Evolutionary conservation across 1,139 yeast species (phyloP).

Genomic region (Yamadazyma triangularis): DNA sequence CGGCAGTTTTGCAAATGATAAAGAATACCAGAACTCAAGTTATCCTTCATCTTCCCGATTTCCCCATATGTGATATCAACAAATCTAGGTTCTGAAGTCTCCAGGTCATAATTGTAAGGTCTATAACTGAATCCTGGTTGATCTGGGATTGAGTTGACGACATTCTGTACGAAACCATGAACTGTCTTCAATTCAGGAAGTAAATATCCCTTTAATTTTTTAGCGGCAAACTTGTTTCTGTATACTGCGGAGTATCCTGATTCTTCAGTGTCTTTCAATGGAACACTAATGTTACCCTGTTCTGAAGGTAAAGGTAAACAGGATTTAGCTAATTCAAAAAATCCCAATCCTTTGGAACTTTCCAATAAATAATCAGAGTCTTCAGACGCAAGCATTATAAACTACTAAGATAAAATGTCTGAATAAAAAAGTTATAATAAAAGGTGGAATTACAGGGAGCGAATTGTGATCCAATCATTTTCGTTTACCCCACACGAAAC

Average conservation of each 20-base stretch:
- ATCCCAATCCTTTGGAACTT: slow-evolving; percentile 14
- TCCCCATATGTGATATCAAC: slow-evolving; percentile 17
- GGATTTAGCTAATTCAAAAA: slow-evolving; percentile 14
- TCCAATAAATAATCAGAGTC: slow-evolving; percentile 15
- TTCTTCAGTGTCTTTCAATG: slow-evolving; percentile 26
- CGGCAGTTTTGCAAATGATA: slow-evolving; percentile 26
- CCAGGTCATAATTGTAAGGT: slow-evolving; percentile 25
- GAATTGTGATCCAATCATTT: no score
- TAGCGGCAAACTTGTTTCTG: slow-evolving; percentile 23
- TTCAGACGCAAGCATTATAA: slow-evolving; percentile 12
- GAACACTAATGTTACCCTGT: slow-evolving; percentile 14
- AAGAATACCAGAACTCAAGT: slow-evolving; percentile 31
- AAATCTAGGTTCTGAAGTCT: slow-evolving; percentile 17
- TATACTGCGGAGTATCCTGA: slow-evolving; percentile 30
- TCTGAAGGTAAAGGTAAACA: slow-evolving; percentile 21
- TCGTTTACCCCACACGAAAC: no score
- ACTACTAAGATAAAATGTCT: no score
- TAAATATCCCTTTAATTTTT: slow-evolving; percentile 18
- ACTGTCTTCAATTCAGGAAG: slow-evolving; percentile 25
- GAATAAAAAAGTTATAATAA: no score
- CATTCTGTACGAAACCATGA: slow-evolving; percentile 19
- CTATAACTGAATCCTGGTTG: slow-evolving; percentile 28
- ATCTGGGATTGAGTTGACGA: slow-evolving; percentile 16
- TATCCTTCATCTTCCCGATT: slow-evolving; percentile 17
- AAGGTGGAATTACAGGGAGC: no score